Percentiles rank a stretch among this genome's conserved stretches.
phyloP scores from a whole-genome alignment of 148 eudicot species.

The Euryodendron excelsum region DNA sequence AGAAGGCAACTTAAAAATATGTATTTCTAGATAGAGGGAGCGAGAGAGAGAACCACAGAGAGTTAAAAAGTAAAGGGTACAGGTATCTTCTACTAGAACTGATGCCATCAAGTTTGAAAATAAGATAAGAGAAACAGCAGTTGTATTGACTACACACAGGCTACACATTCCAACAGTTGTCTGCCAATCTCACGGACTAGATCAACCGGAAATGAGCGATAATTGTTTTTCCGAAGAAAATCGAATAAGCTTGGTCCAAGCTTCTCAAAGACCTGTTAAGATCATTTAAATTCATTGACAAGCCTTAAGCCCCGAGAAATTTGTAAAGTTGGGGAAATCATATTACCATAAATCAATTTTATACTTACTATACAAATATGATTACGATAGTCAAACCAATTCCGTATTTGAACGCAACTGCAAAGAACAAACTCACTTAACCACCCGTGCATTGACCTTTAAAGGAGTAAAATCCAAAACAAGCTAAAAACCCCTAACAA shows the following conservation, averaged over 20 bases:
- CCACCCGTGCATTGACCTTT: conserved; percentile 28
- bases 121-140: conserved; percentile 11
- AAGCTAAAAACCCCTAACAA: conserved; percentile 8
- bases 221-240: conserved; percentile 98
- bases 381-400: conserved; percentile 99
- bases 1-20: background rate
- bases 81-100: conserved; percentile 18
- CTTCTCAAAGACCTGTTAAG: conserved; percentile 99
- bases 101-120: conserved; percentile 16
- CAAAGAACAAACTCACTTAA: conserved; percentile 60
- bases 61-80: conserved; percentile 3
- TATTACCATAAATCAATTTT: conserved; percentile 40
- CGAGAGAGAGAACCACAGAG: background rate
- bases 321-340: conserved; percentile 52
- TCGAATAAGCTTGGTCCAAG: conserved; percentile 99
- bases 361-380: conserved; percentile 99
- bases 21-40: background rate
- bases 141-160: conserved; percentile 84
- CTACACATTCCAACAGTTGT: conserved; percentile 96
- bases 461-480: conserved; percentile 16
- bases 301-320: conserved; percentile 57
- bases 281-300: conserved; percentile 67
- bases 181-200: conserved; percentile 97
- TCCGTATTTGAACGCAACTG: conserved; percentile 99
- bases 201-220: conserved; percentile 97